Base-by-base conservation (phyloP, 2,329 filamentous ascomycete genomes). In the Ceratocystis ficicola region DNA sequence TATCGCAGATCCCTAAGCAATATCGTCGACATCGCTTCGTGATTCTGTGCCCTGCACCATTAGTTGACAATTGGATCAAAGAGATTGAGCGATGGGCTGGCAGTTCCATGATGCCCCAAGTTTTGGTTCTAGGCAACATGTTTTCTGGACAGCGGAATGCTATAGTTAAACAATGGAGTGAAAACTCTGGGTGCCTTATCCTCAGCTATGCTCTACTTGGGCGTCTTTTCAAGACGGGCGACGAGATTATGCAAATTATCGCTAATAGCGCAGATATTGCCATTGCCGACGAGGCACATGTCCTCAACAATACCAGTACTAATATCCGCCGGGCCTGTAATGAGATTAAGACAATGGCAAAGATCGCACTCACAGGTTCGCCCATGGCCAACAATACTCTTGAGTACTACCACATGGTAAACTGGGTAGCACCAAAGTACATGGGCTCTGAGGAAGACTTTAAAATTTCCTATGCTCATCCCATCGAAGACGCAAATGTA, bases 381-480 rank as follows among this genome's bases (percentile, higher is more conserved):
- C 92, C 92, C 0, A 77, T 96, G 63, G 86, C 89, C 3, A 96
- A 96, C 72, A 88, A 90, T 63, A 84, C 96, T 0, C 77, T 82
- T 32, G 92, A 96, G 71, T 95, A 95, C 72, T 90, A 86, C 72
- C 77, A 85, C n/a, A 89, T 95, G 83, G 87, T 96, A 67, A 83
- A 92, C 69, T 96, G 90, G 90, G 85, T 94, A 63, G 86, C 89
- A 1, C 88, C 89, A 0, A 84, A 83, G 28, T 96, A 89, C 72
- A 79, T 96, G 2, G 90, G 90, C 0, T 79, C 82, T 2, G 74
- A 80, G 8, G 71, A 74, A 0, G 86, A 92, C 71, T 96, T 96
- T 73, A 81, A 79, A 22, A 73, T 78, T 0, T 81, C 85, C n/a
- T 96, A 87, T 72, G 81, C 84, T 4, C 80, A 79, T 2, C 89